Evolutionary conservation across 805 yeast species (phyloP).

Genomic region (Candida palmyrensis): DNA sequence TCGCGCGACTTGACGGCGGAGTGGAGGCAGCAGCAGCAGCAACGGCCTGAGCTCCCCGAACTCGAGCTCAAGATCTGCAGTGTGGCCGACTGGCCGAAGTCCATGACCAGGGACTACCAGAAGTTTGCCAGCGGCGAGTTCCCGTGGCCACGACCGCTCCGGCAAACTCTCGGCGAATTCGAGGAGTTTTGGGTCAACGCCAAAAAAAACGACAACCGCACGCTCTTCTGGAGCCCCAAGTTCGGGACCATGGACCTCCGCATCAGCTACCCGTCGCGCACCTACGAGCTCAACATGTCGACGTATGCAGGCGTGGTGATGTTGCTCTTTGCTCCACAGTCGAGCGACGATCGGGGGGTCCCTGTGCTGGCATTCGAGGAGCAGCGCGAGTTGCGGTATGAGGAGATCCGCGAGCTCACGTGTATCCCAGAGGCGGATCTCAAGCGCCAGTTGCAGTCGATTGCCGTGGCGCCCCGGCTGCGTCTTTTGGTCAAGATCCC

Average conservation of each 20-base stretch:
- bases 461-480: slow-evolving; percentile 78
- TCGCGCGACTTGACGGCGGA: slow-evolving; percentile 34
- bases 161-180: slow-evolving; percentile 30
- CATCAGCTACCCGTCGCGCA: slow-evolving; percentile 59
- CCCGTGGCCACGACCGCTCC: slow-evolving; percentile 37
- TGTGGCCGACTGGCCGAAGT: slow-evolving; percentile 41
- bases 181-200: slow-evolving; percentile 38
- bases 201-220: slow-evolving; percentile 36
- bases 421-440: slow-evolving; percentile 71
- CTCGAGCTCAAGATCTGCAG: slow-evolving; percentile 40
- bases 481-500: slow-evolving; percentile 73
- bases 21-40: slow-evolving; percentile 22
- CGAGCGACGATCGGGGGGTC: slow-evolving; percentile 22
- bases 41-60: slow-evolving; percentile 20
- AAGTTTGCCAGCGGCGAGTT: slow-evolving; percentile 19
- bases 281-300: slow-evolving; percentile 78
- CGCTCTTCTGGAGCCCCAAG: slow-evolving; percentile 70
- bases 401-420: slow-evolving; percentile 61
- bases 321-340: slow-evolving; percentile 55
- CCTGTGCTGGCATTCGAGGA: slow-evolving; percentile 44
- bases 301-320: slow-evolving; percentile 77
- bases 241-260: slow-evolving; percentile 80
- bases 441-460: slow-evolving; percentile 71
- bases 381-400: slow-evolving; percentile 48
- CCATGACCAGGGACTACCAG: slow-evolving; percentile 40